Conservation (phyloP, 2,329 filamentous ascomycete species). For the Neofusicoccum sp. region DNA sequence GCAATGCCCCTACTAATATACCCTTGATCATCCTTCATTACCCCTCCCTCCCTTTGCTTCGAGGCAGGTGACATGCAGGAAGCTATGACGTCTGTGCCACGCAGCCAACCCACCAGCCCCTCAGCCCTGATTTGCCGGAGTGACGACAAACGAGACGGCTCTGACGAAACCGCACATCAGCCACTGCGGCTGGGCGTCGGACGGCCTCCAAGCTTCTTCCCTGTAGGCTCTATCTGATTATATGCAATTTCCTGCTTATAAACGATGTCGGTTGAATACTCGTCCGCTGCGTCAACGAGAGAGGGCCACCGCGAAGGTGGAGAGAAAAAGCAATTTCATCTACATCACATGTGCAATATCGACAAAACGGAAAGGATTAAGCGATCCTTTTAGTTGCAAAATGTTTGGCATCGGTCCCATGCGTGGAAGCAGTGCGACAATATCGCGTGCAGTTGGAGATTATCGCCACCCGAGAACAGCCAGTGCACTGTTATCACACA, state of each 20-base stretch:
- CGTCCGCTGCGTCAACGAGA: neutral
- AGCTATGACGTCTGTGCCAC: slow-evolving; percentile 16
- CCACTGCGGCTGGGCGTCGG: neutral
- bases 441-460: no score
- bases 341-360: neutral
- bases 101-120: slow-evolving; percentile 25
- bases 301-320: no score
- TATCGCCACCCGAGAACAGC: no score
- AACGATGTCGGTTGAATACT: no score
- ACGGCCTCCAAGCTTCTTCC: neutral
- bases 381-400: no score
- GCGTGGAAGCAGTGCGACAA: no score
- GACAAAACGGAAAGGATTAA: neutral
- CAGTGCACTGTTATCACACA: no score
- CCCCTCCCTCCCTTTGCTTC: neutral
- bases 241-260: neutral
- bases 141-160: neutral
- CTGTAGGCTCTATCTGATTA: neutral
- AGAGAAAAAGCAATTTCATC: neutral
- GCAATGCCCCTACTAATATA: no score
- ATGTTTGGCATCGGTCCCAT: no score
- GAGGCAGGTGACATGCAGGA: neutral
- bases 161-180: slow-evolving; percentile 12
- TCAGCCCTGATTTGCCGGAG: slow-evolving; percentile 27
- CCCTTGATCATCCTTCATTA: neutral